phyloP scores from a whole-genome alignment of 345 rosid genomes.

The Aquilaria sinensis region DNA sequence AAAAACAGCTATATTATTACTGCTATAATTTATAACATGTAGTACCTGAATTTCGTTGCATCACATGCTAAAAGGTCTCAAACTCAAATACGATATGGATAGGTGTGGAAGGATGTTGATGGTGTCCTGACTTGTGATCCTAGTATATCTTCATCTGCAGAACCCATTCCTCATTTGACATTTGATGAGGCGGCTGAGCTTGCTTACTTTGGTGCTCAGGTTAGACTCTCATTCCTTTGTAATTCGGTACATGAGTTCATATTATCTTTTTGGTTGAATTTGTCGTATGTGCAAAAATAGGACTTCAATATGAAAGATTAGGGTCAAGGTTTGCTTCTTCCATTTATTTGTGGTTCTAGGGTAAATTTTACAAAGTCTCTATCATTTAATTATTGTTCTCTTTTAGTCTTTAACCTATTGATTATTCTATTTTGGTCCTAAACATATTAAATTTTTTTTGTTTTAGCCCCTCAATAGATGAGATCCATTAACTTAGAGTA shows the following conservation, averaged over 20 bases:
- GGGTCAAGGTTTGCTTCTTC: no score
- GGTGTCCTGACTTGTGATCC: constrained; percentile 98
- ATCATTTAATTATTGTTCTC: no score
- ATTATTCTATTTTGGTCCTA: no score
- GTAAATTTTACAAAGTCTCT: no score
- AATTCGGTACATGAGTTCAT: background rate
- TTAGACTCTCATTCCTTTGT: constrained; percentile 12
- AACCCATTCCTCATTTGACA: constrained; percentile 78
- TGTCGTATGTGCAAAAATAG: no score
- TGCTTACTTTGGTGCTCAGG: constrained; percentile 99
- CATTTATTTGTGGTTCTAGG: no score
- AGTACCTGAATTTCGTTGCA: background rate
- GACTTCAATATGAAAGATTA: no score
- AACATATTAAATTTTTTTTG: no score
- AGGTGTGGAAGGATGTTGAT: constrained; percentile 99
- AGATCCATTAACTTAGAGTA: no score
- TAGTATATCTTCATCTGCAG: constrained; percentile 56
- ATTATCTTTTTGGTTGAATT: no score
- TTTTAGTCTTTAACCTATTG: no score
- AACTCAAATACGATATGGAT: background rate
- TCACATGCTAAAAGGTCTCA: background rate
- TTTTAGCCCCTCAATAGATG: no score
- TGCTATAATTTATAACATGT: background rate
- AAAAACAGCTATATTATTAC: background rate
- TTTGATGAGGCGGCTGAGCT: constrained; percentile 98